Base-by-base conservation (phyloP, 2,329 filamentous ascomycete genomes). In the Aaosphaeria pasadenensis region DNA sequence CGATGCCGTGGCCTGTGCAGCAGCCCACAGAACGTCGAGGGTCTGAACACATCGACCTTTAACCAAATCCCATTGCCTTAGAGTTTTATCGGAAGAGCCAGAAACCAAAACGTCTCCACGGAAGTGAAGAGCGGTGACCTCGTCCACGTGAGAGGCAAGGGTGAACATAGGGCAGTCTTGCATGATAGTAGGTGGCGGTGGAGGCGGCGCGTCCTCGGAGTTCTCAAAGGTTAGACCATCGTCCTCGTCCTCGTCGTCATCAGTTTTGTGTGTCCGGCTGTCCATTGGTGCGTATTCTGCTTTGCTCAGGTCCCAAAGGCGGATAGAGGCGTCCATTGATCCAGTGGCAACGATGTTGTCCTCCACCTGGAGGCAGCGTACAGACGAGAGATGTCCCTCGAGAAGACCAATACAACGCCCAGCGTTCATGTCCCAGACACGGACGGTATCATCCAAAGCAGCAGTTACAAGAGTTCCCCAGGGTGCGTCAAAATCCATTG, bases 21-120 rank as follows among this genome's bases (percentile, higher is more conserved):
- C 91, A 7, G 94, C 94, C 94, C 94, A 99, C 69, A 99, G 88
- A 5, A 99, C 92, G 71, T 99, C 94, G 43, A 99, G 77, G 3
- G 94, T 99, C 72, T 99, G 94, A 46, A 99, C 89, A 70, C 94
- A 97, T 43, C 94, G 87, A n/a, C 94, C 94, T 69, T 91, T 96
- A 62, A 92, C 89, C 43, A 99, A 79, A 75, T 99, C 94, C 94
- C 94, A 99, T 70, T 99, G 94, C 40, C 94, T 86, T 47, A 99
- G 77, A 1, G 94, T 99, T 78, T 99, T 99, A 74, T 99, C 94
- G 1, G 94, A 88, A 6, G 92, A 97, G 9, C 94, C 94, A 2
- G 94, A 99, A 31, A 99, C 91, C 11, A 99, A 80, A 0, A 89
- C 91, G 57, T 96, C 86, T 47, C 89, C 89, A 50, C 85, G 82